These are phyloP conservation scores for Puccinia triticina DNA, from an alignment of 1,284 basidiomycete genomes.

Conservation along the genomic window DNA sequence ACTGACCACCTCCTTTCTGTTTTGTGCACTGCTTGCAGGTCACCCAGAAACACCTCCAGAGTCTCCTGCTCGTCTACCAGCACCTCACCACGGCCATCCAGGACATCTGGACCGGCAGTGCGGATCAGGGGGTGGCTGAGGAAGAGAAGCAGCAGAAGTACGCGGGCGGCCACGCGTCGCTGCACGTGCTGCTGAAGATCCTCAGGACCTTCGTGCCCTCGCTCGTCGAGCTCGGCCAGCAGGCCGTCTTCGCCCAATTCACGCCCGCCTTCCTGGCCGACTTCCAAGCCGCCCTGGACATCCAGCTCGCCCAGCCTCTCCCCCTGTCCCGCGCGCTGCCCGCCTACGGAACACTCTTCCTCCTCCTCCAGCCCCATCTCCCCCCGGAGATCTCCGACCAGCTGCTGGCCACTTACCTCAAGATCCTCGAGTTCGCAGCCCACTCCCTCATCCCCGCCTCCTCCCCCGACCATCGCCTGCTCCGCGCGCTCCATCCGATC, in stretches of 20 bases:
- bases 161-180: too few relatives aligned
- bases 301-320: too few relatives aligned
- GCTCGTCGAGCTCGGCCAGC: constrained; percentile 57
- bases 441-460: not conserved
- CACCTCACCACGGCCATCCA: not conserved
- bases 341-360: not conserved
- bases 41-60: not conserved
- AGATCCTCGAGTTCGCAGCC: not conserved
- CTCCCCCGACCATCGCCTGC: not conserved
- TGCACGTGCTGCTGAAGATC: constrained; percentile 15
- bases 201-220: constrained; percentile 64
- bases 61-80: not conserved
- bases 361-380: not conserved
- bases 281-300: not conserved
- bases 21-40: not conserved
- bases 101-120: too few relatives aligned
- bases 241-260: constrained; percentile 61
- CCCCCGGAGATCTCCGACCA: not conserved
- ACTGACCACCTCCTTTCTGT: not conserved
- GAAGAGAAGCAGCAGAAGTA: too few relatives aligned
- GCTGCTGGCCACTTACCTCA: not conserved
- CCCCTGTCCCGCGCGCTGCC: too few relatives aligned
- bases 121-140: too few relatives aligned
- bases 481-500: not conserved
- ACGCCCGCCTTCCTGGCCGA: constrained; percentile 53